These are phyloP conservation scores for Penicillium silybi DNA, from an alignment of 495 filamentous ascomycete genomes.

Conservation along the genomic window DNA sequence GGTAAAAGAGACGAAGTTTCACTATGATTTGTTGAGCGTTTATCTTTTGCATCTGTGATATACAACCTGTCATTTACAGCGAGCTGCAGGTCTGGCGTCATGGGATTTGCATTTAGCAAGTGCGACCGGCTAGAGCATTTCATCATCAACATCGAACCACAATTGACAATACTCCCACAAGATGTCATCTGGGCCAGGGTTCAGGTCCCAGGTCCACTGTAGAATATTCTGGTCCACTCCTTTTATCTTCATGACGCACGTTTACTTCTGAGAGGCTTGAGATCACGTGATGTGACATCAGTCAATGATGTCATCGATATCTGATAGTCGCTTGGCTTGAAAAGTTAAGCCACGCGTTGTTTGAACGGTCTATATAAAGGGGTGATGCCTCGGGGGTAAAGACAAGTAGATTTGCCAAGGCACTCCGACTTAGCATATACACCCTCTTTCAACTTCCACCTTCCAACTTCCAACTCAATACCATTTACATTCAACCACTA, in stretches of 20 bases:
- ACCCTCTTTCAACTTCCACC: neutral
- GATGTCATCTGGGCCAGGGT: neutral
- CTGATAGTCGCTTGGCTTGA: too few relatives aligned
- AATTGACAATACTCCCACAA: neutral
- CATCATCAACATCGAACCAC: constrained; percentile 10
- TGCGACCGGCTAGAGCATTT: constrained; percentile 2
- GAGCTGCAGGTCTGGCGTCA: constrained; percentile 1
- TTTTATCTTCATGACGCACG: constrained; percentile 10
- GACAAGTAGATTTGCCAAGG: neutral
- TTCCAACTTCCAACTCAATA: neutral
- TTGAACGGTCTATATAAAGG: neutral
- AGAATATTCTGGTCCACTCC: constrained; percentile 4
- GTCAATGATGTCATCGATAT: constrained; percentile 17
- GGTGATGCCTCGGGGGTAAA: neutral
- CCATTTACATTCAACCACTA: neutral
- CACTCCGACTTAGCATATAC: neutral
- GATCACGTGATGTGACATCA: constrained; percentile 28
- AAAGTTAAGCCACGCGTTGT: neutral
- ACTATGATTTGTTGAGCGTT: constrained; percentile 16
- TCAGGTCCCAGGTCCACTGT: constrained; percentile 1
- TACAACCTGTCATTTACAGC: constrained; percentile 1
- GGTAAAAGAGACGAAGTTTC: constrained; percentile 26
- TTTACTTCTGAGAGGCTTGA: neutral
- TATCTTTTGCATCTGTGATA: constrained; percentile 15
- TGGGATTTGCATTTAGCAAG: neutral